Conservation (phyloP, 306 rosid species). For the Sophora flavescens region DNA sequence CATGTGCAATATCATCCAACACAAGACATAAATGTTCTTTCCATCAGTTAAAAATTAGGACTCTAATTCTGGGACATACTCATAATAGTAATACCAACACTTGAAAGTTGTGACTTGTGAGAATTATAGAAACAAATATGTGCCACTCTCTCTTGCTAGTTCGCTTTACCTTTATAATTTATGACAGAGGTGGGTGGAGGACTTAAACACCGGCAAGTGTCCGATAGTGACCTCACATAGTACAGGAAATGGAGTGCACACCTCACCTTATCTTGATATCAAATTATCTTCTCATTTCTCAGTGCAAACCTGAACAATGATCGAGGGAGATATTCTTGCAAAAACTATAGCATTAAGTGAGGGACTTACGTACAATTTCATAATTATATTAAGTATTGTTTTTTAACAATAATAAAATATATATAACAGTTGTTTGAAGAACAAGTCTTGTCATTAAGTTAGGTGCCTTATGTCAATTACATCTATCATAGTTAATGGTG, state of each 20-base stretch:
- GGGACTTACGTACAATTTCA: too few species aligned
- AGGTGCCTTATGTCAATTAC: too few species aligned
- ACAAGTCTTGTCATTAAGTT: too few species aligned
- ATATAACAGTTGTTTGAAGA: too few species aligned
- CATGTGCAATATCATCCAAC: background rate
- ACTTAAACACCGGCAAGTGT: slow-evolving; percentile 51
- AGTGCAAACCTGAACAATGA: slow-evolving; percentile 37
- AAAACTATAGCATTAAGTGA: too few species aligned
- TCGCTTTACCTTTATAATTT: slow-evolving; percentile 33
- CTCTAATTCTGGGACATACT: background rate
- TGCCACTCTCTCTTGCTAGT: slow-evolving; percentile 26
- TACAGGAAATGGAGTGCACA: slow-evolving; percentile 43
- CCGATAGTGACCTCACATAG: slow-evolving; percentile 44
- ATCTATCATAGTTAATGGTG: too few species aligned
- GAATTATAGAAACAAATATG: background rate
- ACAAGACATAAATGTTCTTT: background rate
- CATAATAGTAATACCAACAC: background rate
- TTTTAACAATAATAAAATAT: too few species aligned
- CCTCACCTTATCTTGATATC: slow-evolving; percentile 56
- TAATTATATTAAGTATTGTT: too few species aligned
- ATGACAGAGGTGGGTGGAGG: slow-evolving; percentile 55
- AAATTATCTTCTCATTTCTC: slow-evolving; percentile 33
- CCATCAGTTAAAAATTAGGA: background rate
- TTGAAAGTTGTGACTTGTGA: background rate
- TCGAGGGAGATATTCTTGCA: too few species aligned